A percentile compares a stretch with the other conserved stretches of the same genome.
phyloP scores from a whole-genome alignment of 768 basidiomycete genomes.

The Lanmaoa pseudosensibilis region DNA sequence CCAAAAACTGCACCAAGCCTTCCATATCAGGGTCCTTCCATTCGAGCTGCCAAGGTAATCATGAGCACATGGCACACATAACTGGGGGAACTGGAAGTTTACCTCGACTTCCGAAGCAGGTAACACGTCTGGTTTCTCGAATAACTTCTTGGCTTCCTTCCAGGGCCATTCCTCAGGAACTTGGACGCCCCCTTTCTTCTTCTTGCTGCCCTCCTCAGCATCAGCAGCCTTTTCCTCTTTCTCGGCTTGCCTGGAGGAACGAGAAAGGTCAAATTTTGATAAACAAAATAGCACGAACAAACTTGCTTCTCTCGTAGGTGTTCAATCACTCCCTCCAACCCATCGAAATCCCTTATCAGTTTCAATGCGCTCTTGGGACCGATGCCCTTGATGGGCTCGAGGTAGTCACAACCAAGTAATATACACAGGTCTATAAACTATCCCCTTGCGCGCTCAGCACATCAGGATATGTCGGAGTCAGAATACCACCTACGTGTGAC shows the following conservation, averaged over 20 bases:
- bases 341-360: slow-evolving; percentile 79
- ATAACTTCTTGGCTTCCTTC: slow-evolving; percentile 91
- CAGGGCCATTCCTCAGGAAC: slow-evolving; percentile 97
- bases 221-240: slow-evolving; percentile 47
- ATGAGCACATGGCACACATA: background rate
- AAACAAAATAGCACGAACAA: background rate
- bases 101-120: slow-evolving; percentile 88
- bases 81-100: slow-evolving; percentile 6
- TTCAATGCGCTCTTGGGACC: slow-evolving; percentile 96
- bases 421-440: slow-evolving; percentile 97
- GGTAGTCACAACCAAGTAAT: slow-evolving; percentile 95
- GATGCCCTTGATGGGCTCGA: slow-evolving; percentile 97
- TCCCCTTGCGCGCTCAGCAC: slow-evolving; percentile 2
- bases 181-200: slow-evolving; percentile 70
- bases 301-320: slow-evolving; percentile 76
- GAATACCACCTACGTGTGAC: slow-evolving; percentile 59
- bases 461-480: background rate
- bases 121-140: slow-evolving; percentile 85
- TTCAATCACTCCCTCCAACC: slow-evolving; percentile 69
- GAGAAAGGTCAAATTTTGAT: background rate
- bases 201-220: slow-evolving; percentile 39
- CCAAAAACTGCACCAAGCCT: slow-evolving; percentile 90
- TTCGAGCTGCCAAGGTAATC: slow-evolving; percentile 59
- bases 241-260: slow-evolving; percentile 30
- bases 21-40: slow-evolving; percentile 94